Percentiles rank a stretch among this genome's conserved stretches.
Conservation (phyloP, 139 green algal species). For the Tetratostichococcus sp. region DNA sequence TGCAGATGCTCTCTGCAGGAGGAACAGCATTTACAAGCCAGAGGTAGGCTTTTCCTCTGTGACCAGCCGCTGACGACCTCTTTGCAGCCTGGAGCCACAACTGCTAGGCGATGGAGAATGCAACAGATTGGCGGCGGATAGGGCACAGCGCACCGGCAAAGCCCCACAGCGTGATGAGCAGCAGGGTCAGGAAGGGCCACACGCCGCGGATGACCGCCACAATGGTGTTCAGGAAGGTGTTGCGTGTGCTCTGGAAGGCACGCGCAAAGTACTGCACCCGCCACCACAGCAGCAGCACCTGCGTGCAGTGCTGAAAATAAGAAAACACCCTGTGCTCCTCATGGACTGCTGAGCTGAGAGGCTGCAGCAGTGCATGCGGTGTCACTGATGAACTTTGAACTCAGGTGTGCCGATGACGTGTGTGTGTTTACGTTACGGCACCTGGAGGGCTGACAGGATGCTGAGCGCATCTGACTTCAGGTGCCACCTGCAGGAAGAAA, state of each 20-base stretch:
- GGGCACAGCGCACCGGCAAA: not conserved
- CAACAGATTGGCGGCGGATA: not conserved
- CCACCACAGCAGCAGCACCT: slow-evolving; percentile 39
- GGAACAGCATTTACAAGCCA: too few species aligned
- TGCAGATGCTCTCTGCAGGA: too few species aligned
- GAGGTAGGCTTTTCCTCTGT: too few species aligned
- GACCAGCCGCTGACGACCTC: too few species aligned
- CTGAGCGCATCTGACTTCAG: not conserved
- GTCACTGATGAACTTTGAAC: too few species aligned
- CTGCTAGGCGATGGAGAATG: too few species aligned
- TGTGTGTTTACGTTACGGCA: too few species aligned
- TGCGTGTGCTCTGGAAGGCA: not conserved
- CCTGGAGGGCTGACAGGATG: not conserved
- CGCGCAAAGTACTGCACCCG: not conserved
- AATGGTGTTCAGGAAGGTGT: slow-evolving; percentile 28
- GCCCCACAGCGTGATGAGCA: slow-evolving; percentile 22
- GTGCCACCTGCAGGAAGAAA: not conserved
- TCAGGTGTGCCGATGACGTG: too few species aligned
- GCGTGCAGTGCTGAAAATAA: not conserved
- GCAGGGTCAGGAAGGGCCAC: slow-evolving; percentile 27
- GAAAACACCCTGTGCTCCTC: too few species aligned
- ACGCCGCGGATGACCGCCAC: slow-evolving; percentile 17
- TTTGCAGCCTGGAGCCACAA: not conserved
- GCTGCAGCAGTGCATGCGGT: too few species aligned
- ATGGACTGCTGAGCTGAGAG: too few species aligned